Evolutionary conservation across 176 grass and related monocot species (phyloP), one percentile per base, ranked within the genome.

Genomic region (Avena insularis): DNA sequence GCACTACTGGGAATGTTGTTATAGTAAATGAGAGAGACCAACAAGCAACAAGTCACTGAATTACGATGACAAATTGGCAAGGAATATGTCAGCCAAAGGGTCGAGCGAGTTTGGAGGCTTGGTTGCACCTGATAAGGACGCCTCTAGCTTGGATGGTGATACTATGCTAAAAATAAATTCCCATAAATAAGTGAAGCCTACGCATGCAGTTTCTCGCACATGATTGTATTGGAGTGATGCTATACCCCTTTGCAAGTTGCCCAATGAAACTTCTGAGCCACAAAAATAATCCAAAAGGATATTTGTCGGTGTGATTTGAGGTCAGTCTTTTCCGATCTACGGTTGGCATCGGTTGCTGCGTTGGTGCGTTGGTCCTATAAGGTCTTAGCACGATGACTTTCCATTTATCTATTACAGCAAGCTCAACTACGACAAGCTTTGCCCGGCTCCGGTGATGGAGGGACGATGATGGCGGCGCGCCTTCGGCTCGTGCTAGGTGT

Each of bases 171-270:
- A 83, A 84, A 2, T 35, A 35, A 35, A 35, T 35, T 35, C 35
- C 35, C 35, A 35, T 35, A 35, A 35, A 35, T 35, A 35, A 35
- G 35, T 35, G 35, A 35, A 35, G 35, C 35, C 35, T 35, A 35
- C 35, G 35, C 35, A 35, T 35, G 35, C 35, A 35, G 35, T 35
- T 35, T 25, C 25, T 25, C 25, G 25, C 25, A 25, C 25, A 25
- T 35, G 3, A 36, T 36, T 36, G 35, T 36, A 36, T 36, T 36
- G 35, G 35, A 36, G 93, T 98, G 77, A 93, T 98, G 95, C 68
- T 98, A 20, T 98, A 93, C 78, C 93, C 93, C 73, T 85, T 66
- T 89, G 81, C 25, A 93, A 89, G 80, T 86, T 98, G 62, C 93
- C 91, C 9, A 77, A 45, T 45, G 95, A 98, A 85, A 80, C 14